These are phyloP conservation scores for Emericellopsis cladophorae DNA, from an alignment of 2,329 filamentous ascomycete genomes.

Conservation along the genomic window DNA sequence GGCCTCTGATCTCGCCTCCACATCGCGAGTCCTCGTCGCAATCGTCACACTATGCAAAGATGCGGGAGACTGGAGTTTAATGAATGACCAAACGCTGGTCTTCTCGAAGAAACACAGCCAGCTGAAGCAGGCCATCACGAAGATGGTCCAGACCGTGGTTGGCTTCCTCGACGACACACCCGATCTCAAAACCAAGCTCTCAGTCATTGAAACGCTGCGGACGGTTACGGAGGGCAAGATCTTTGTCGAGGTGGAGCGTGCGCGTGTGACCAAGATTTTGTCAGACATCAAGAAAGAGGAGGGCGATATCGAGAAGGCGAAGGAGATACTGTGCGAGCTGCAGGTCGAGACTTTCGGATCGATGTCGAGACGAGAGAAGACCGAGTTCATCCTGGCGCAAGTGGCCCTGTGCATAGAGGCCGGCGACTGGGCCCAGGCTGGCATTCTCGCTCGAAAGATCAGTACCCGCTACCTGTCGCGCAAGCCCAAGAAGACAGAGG, in stretches of 20 bases:
- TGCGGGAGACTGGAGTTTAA: conserved; percentile 79
- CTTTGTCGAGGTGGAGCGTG: conserved; percentile 96
- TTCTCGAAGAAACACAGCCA: conserved; percentile 99
- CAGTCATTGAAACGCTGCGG: conserved; percentile 85
- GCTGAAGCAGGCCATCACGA: conserved; percentile 96
- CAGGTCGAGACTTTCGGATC: conserved; percentile 99
- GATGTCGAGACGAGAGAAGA: conserved; percentile 96
- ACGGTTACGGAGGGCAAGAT: conserved; percentile 99
- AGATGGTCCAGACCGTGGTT: conserved; percentile 98
- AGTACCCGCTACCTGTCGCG: conserved; percentile 84
- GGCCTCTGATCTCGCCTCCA: conserved; percentile 93
- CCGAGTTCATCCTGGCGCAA: conserved; percentile 94
- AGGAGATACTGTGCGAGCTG: conserved; percentile 89
- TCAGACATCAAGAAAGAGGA: conserved; percentile 97
- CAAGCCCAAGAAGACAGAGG: conserved; percentile 80
- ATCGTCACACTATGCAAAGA: conserved; percentile 94
- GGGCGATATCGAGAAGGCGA: conserved; percentile 79
- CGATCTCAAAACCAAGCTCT: conserved; percentile 74
- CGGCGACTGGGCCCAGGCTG: conserved; percentile 90
- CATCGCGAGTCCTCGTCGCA: conserved; percentile 72
- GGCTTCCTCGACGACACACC: conserved; percentile 79
- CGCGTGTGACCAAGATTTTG: conserved; percentile 85
- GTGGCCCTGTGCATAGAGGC: conserved; percentile 90
- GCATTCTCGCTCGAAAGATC: conserved; percentile 91
- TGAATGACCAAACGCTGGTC: conserved; percentile 93